A percentile compares a stretch with the other conserved stretches of the same genome.
phyloP scores from a whole-genome alignment of 2,329 filamentous ascomycete genomes.

The Aureobasidium subglaciale region DNA sequence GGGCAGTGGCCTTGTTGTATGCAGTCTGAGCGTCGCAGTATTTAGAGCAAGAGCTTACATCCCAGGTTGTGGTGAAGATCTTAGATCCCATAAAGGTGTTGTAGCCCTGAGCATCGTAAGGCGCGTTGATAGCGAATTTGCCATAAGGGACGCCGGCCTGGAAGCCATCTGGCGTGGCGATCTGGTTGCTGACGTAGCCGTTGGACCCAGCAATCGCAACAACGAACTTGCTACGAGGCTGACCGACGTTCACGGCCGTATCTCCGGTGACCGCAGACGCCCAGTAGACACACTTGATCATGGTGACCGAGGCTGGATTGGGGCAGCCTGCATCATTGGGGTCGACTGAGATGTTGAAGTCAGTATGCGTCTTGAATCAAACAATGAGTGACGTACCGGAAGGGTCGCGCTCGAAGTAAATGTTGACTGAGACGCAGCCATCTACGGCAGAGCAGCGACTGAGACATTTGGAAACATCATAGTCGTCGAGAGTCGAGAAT shows the following conservation, averaged over 20 bases:
- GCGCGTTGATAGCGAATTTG: neutral
- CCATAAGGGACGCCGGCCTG: constrained; percentile 22
- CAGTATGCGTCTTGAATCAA: too few relatives aligned
- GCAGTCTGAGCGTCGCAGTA: constrained; percentile 20
- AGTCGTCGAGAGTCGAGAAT: too few relatives aligned
- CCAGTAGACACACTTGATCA: constrained; percentile 28
- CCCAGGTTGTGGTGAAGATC: constrained; percentile 25
- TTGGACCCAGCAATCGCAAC: neutral
- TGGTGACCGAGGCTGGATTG: constrained; percentile 30
- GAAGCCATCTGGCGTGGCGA: constrained; percentile 17
- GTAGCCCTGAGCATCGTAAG: constrained; percentile 16
- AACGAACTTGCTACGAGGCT: constrained; percentile 11
- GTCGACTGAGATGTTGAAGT: too few relatives aligned
- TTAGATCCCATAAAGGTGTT: constrained; percentile 25
- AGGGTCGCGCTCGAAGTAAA: constrained; percentile 32
- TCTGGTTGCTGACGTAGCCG: neutral
- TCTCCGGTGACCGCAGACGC: neutral
- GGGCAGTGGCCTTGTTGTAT: constrained; percentile 18
- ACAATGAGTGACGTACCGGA: constrained; percentile 26
- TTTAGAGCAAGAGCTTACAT: constrained; percentile 25
- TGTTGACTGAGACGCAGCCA: constrained; percentile 29
- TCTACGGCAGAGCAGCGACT: constrained; percentile 23
- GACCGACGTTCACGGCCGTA: neutral
- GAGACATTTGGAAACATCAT: constrained; percentile 21
- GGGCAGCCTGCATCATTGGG: constrained; percentile 25